Evolutionary conservation across 179 eudicot genomes (phyloP), one percentile per base, ranked within the genome.

Genomic region (Patellifolia procumbens): DNA sequence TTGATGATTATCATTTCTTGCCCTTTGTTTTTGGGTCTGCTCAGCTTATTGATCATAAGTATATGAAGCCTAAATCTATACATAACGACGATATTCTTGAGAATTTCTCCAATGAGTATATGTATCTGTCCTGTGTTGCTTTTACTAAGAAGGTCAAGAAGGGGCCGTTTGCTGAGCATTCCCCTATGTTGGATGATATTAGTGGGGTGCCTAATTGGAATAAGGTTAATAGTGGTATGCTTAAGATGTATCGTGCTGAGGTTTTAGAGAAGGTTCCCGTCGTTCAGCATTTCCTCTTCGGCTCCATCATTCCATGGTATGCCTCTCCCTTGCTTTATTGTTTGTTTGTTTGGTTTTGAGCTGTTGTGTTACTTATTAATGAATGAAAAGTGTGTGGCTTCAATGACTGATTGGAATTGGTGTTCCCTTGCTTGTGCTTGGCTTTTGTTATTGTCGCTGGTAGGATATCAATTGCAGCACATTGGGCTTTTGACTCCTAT

Each of bases 51-150:
- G 94, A 88, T 82, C 98, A 94, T 77, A 94, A 89, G 90, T 92
- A 94, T 68, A 92, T 94, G 97, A 94, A 92, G 84, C 98, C 98
- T 0, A 94, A 94, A 68, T 92, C 98, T 8, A 94, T 94, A 63
- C 98, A 92, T 43, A 94, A 89, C 28, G 92, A 91, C 19, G 98
- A 94, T 78, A 91, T 94, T 39, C 86, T 94, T 17, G 98, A 94
- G 84, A 91, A 88, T 76, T 94, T 89, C 72, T 75, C 93, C 0
- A 79, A 80, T 6, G 98, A 94, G 87, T 94, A 92, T 82, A 56
- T 94, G 79, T 94, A 94, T 59, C 83, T 94, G 3, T 87, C 91
- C 4, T 84, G 97, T 68, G 84, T 94, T 80, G 83, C 81, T 37
- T 94, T 91, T 24, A 78, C 87, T 70, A 91, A 80, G 91, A 91